phyloP scores from a whole-genome alignment of 2,329 filamentous ascomycete genomes.

The Grosmannia penicillata region DNA sequence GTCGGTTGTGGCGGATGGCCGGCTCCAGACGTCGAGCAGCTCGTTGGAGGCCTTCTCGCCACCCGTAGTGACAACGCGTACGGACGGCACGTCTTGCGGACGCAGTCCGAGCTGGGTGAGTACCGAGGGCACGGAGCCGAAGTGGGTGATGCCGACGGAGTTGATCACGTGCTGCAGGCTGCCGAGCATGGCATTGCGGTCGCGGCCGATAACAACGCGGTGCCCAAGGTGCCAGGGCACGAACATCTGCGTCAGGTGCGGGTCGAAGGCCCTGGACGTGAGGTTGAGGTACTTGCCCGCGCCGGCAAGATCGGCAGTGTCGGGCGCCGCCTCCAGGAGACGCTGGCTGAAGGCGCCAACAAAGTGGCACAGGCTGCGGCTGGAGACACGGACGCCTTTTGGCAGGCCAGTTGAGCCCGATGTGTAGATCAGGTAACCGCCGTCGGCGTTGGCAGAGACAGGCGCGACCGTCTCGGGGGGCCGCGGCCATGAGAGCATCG shows the following conservation, averaged over 20 bases:
- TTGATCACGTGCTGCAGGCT: constrained; percentile 27
- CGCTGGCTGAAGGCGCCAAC: constrained; percentile 9
- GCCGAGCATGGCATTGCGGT: constrained; percentile 9
- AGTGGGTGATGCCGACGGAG: constrained; percentile 42
- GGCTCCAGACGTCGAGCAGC: constrained; percentile 42
- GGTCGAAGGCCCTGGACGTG: constrained; percentile 13
- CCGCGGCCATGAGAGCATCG: constrained; percentile 15
- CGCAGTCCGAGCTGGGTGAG: constrained; percentile 30
- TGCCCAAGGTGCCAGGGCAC: constrained; percentile 11
- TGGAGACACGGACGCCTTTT: constrained; percentile 44
- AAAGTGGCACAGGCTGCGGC: constrained; percentile 28
- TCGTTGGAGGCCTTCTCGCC: constrained; percentile 52
- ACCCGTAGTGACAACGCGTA: constrained; percentile 52
- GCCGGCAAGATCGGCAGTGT: constrained; percentile 10
- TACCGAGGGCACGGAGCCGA: constrained; percentile 50
- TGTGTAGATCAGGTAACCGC: constrained; percentile 38
- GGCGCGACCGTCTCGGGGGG: too few species aligned
- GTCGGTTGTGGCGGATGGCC: too few species aligned
- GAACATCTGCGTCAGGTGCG: constrained; percentile 14
- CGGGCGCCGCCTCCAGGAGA: constrained; percentile 8
- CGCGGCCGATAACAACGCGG: constrained; percentile 8
- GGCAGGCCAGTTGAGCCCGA: constrained; percentile 43
- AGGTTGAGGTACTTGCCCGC: constrained; percentile 13
- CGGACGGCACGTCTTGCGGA: constrained; percentile 43
- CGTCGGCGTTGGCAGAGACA: constrained; percentile 24